Evolutionary conservation across 1,284 basidiomycete species (phyloP).

Genomic region (Cutaneotrichosporon sp.): DNA sequence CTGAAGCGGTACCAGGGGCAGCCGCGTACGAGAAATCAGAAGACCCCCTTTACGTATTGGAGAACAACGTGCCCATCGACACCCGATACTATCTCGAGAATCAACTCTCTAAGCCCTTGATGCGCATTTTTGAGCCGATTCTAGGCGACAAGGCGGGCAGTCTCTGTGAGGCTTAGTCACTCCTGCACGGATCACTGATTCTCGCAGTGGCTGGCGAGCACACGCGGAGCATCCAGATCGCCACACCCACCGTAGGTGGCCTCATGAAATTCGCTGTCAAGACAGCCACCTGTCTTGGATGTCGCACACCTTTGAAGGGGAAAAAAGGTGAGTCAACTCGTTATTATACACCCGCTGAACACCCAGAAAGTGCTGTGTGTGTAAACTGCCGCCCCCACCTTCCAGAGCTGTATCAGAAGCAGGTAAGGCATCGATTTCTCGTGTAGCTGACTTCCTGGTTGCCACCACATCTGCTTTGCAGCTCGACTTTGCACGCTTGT

Average conservation of each 20-base stretch:
- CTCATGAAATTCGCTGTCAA: conserved; percentile 97
- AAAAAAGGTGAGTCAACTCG: conserved; percentile 58
- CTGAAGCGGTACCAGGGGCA: conserved; percentile 60
- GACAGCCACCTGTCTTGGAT: conserved; percentile 85
- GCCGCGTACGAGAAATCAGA: conserved; percentile 98
- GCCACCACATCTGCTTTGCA: conserved; percentile 68
- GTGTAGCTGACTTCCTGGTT: conserved; percentile 42
- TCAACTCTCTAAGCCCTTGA: conserved; percentile 87
- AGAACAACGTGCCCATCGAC: conserved; percentile 94
- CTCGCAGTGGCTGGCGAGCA: conserved; percentile 81
- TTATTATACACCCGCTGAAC: conserved; percentile 8
- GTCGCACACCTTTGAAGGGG: conserved; percentile 74
- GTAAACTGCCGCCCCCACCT: conserved; percentile 80
- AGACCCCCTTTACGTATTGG: conserved; percentile 89
- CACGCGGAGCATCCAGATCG: conserved; percentile 86
- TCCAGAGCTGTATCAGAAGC: conserved; percentile 86
- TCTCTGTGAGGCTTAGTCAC: conserved; percentile 73
- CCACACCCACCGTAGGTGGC: conserved; percentile 87
- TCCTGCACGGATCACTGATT: conserved; percentile 17
- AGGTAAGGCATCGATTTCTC: conserved; percentile 51
- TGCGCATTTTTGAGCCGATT: conserved; percentile 97
- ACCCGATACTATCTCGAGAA: conserved; percentile 96
- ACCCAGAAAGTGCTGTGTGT: conserved; percentile 79
- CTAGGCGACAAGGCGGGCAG: conserved; percentile 81
- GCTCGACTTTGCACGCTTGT: conserved; percentile 83